A percentile compares a stretch with the other conserved stretches of the same genome.
Conservation (phyloP, 2,329 filamentous ascomycete species). For the Cercospora zeae-maydis region DNA sequence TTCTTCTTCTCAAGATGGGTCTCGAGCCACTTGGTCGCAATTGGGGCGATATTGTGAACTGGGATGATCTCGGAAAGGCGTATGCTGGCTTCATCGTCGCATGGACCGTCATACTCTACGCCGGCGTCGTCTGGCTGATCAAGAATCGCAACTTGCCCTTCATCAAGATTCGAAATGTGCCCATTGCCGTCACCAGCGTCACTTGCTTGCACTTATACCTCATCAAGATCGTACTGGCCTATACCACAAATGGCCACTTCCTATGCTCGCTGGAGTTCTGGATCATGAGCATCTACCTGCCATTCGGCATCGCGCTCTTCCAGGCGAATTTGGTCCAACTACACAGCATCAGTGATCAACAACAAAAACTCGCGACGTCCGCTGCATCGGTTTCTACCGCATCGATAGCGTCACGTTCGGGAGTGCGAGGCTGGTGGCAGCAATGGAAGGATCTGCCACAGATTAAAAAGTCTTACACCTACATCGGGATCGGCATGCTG, state of each 20-base stretch:
- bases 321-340: slow-evolving; percentile 62
- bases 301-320: slow-evolving; percentile 63
- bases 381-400: slow-evolving; percentile 7
- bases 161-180: slow-evolving; percentile 28
- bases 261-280: slow-evolving; percentile 59
- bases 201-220: slow-evolving; percentile 42
- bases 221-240: slow-evolving; percentile 43
- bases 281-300: slow-evolving; percentile 64
- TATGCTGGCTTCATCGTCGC: slow-evolving; percentile 26
- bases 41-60: slow-evolving; percentile 28
- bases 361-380: slow-evolving; percentile 20
- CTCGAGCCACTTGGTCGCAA: slow-evolving; percentile 27
- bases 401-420: neutral
- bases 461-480: slow-evolving; percentile 48
- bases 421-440: slow-evolving; percentile 30
- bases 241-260: slow-evolving; percentile 37
- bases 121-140: slow-evolving; percentile 24
- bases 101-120: slow-evolving; percentile 25
- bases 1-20: slow-evolving; percentile 37
- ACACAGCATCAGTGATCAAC: slow-evolving; percentile 36
- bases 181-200: slow-evolving; percentile 25
- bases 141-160: slow-evolving; percentile 24
- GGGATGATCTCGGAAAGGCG: slow-evolving; percentile 26
- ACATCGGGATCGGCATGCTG: slow-evolving; percentile 54
- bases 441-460: slow-evolving; percentile 40